phyloP scores from a whole-genome alignment of 352 stramenopile species.

The Globisporangium mamillatum region DNA sequence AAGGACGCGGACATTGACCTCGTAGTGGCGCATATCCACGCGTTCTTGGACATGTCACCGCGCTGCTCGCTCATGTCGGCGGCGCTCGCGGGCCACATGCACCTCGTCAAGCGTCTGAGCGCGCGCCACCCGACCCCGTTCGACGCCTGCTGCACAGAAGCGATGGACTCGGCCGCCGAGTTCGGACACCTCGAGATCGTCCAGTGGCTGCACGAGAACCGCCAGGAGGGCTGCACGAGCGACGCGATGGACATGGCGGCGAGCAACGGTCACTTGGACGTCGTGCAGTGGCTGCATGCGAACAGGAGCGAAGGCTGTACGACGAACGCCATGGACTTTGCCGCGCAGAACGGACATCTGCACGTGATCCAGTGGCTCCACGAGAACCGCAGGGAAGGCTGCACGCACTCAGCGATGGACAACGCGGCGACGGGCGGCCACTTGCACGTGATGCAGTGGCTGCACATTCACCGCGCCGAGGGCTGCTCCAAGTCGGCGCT shows the following conservation, averaged over 20 bases:
- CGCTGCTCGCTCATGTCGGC: slow-evolving; percentile 54
- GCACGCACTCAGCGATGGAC: slow-evolving; percentile 36
- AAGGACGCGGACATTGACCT: slow-evolving; percentile 43
- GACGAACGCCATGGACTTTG: slow-evolving; percentile 26
- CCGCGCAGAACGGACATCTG: slow-evolving; percentile 29
- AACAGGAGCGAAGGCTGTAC: slow-evolving; percentile 30
- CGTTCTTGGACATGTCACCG: slow-evolving; percentile 52
- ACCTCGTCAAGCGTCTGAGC: slow-evolving; percentile 60
- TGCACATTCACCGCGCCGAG: slow-evolving; percentile 51
- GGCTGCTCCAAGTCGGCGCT: slow-evolving; percentile 71
- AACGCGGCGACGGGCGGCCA: slow-evolving; percentile 41
- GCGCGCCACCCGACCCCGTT: slow-evolving; percentile 22
- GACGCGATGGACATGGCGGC: slow-evolving; percentile 37
- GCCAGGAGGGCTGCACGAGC: slow-evolving; percentile 29
- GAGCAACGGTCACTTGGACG: slow-evolving; percentile 23
- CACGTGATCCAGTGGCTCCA: slow-evolving; percentile 36
- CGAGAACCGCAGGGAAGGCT: slow-evolving; percentile 31
- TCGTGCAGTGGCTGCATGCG: slow-evolving; percentile 36
- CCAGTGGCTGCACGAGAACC: slow-evolving; percentile 31
- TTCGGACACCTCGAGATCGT: slow-evolving; percentile 28
- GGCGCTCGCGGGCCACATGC: slow-evolving; percentile 43
- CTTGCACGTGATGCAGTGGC: slow-evolving; percentile 37
- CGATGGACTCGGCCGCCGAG: slow-evolving; percentile 34
- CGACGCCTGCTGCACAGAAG: slow-evolving; percentile 26
- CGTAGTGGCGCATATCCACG: slow-evolving; percentile 45